Conservation (phyloP, 177 flowering plant genomes). For the Vitis hybrid region DNA sequence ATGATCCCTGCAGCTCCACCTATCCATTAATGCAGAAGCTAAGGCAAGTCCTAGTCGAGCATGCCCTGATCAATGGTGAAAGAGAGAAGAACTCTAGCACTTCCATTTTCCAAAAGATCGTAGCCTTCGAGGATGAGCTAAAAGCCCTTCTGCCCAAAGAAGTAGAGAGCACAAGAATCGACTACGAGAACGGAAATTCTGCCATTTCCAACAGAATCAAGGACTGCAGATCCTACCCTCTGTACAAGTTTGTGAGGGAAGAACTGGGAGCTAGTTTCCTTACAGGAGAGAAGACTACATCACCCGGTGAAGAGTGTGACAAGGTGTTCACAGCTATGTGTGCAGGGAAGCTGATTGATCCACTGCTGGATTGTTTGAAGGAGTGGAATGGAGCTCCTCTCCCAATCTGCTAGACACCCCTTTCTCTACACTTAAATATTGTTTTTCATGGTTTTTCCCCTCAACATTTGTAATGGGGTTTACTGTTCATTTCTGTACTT, state of each 20-base stretch:
- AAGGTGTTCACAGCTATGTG: constrained; percentile 48
- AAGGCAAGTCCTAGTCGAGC: constrained; percentile 48
- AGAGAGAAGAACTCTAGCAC: constrained; percentile 19
- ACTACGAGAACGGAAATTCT: constrained; percentile 31
- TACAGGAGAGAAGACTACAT: constrained; percentile 39
- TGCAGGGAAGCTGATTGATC: constrained; percentile 45
- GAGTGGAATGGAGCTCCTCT: constrained; percentile 58
- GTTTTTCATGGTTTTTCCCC: not conserved
- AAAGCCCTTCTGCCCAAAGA: constrained; percentile 40
- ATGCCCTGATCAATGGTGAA: constrained; percentile 32
- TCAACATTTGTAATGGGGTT: not conserved
- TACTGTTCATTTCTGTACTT: not conserved
- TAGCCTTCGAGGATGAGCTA: constrained; percentile 47
- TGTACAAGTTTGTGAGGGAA: constrained; percentile 46
- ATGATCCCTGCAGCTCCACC: constrained; percentile 43
- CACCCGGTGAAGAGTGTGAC: constrained; percentile 52
- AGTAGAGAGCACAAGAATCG: constrained; percentile 35
- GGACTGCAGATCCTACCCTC: constrained; percentile 53
- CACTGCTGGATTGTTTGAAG: constrained; percentile 47
- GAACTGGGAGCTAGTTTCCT: constrained; percentile 30
- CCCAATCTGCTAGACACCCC: constrained; percentile 20
- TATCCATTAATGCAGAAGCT: constrained; percentile 59
- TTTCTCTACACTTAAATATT: not conserved
- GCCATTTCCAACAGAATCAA: constrained; percentile 34
- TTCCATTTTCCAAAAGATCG: constrained; percentile 44